Conservation (phyloP, 306 rosid species). For the Ormosia semicastrata region DNA sequence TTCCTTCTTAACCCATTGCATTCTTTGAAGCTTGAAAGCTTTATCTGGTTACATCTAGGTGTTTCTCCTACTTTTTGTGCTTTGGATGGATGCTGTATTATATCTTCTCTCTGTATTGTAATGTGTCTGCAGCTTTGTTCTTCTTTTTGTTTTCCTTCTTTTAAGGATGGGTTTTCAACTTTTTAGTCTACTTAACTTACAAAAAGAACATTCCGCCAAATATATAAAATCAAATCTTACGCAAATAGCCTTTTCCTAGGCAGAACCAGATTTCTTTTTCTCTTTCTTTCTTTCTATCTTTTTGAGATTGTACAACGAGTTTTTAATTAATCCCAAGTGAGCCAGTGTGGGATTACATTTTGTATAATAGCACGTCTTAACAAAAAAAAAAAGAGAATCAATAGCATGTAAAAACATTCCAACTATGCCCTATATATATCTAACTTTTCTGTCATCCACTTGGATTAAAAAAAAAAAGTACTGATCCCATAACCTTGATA, state of each 20-base stretch:
- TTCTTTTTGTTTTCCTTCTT: constrained; percentile 36
- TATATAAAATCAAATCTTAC: constrained; percentile 8
- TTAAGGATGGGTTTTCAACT: constrained; percentile 36
- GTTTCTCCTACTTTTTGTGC: constrained; percentile 21
- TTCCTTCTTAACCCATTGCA: constrained; percentile 22
- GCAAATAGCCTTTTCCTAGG: constrained; percentile 15
- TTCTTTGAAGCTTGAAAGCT: background rate
- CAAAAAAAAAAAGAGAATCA: background rate
- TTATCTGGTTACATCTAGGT: constrained; percentile 36
- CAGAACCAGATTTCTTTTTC: background rate
- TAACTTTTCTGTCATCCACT: background rate
- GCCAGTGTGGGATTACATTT: background rate
- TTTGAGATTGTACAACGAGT: background rate
- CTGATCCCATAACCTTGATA: constrained; percentile 1
- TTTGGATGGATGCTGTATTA: background rate
- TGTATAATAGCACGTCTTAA: too few species aligned
- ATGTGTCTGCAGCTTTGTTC: constrained; percentile 6
- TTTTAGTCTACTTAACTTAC: constrained; percentile 1
- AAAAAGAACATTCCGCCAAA: constrained; percentile 27
- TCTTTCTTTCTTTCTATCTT: background rate
- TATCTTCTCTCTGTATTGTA: background rate
- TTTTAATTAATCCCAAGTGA: background rate
- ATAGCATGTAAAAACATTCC: background rate
- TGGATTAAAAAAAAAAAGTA: background rate
- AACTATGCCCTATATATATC: too few species aligned